phyloP scores from a whole-genome alignment of 2,329 filamentous ascomycete species.

The Beauveria asiatica region DNA sequence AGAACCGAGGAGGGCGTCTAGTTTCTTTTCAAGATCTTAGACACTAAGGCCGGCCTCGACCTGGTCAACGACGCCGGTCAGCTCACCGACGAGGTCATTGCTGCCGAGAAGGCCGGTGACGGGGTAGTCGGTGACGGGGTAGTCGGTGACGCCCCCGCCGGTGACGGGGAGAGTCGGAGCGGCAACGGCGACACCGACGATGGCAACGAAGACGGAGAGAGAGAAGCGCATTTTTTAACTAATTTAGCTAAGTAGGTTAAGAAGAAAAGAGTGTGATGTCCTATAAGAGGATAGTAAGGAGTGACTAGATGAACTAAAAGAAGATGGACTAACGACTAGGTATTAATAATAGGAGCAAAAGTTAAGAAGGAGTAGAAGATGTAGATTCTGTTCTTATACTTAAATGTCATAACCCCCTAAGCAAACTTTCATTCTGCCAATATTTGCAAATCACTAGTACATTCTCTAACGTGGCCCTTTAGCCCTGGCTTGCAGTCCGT shows the following conservation, averaged over 20 bases:
- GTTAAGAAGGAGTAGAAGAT: background rate
- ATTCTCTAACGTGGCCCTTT: background rate
- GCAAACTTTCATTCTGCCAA: no score
- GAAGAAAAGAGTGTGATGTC: conserved; percentile 2
- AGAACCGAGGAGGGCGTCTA: conserved; percentile 15
- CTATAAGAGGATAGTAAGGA: conserved; percentile 10
- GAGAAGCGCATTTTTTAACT: conserved; percentile 17
- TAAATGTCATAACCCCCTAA: background rate
- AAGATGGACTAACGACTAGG: background rate
- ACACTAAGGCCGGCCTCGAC: conserved; percentile 13
- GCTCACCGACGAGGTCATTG: conserved; percentile 9
- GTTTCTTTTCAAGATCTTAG: conserved; percentile 15
- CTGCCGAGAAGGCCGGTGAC: conserved; percentile 10
- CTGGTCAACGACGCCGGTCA: conserved; percentile 13
- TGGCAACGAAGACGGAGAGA: conserved; percentile 12
- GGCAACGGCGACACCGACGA: conserved; percentile 14
- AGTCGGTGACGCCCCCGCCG: no score
- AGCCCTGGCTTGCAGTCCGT: background rate
- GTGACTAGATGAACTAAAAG: conserved; percentile 5
- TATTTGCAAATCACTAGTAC: background rate
- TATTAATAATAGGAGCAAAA: background rate
- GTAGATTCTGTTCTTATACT: conserved; percentile 3
- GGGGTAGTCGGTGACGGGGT: background rate
- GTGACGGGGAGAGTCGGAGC: conserved; percentile 9
- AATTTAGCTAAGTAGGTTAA: background rate